phyloP scores from a whole-genome alignment of 768 basidiomycete genomes.

The Paxillus ammoniavirescens region DNA sequence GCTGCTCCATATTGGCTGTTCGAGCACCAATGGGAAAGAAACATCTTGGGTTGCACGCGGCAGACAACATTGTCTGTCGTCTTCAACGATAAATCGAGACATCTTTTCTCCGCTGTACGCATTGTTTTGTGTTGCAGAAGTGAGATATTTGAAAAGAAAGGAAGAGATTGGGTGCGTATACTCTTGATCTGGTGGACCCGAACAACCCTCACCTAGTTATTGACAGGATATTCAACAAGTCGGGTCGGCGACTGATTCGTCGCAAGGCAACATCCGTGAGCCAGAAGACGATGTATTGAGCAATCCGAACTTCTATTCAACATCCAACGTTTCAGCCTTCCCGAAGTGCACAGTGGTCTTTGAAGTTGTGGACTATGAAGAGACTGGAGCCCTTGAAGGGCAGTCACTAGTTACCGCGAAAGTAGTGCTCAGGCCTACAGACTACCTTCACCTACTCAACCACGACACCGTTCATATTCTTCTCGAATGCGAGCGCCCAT shows the following conservation, averaged over 20 bases:
- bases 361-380: slow-evolving; percentile 10
- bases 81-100: slow-evolving; percentile 20
- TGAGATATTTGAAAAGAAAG: slow-evolving; percentile 3
- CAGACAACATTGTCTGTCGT: slow-evolving; percentile 21
- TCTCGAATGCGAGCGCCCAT: not conserved
- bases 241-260: slow-evolving; percentile 11
- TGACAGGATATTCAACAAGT: slow-evolving; percentile 18
- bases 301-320: not conserved
- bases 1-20: too few relatives aligned
- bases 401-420: not conserved
- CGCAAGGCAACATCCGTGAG: not conserved
- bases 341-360: slow-evolving; percentile 21
- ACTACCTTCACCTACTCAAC: not conserved
- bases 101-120: slow-evolving; percentile 19
- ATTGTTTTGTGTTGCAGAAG: slow-evolving; percentile 18
- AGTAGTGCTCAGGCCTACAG: not conserved
- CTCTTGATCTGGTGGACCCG: not conserved
- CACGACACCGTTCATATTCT: not conserved
- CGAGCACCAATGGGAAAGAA: too few relatives aligned
- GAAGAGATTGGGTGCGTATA: slow-evolving; percentile 17
- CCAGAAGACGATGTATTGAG: not conserved
- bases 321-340: slow-evolving; percentile 11
- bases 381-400: too few relatives aligned
- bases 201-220: not conserved
- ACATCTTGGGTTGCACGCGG: not conserved